These are phyloP conservation scores for Ehretia macrophylla DNA, from an alignment of 257 asterid species.

Conservation along the genomic window DNA sequence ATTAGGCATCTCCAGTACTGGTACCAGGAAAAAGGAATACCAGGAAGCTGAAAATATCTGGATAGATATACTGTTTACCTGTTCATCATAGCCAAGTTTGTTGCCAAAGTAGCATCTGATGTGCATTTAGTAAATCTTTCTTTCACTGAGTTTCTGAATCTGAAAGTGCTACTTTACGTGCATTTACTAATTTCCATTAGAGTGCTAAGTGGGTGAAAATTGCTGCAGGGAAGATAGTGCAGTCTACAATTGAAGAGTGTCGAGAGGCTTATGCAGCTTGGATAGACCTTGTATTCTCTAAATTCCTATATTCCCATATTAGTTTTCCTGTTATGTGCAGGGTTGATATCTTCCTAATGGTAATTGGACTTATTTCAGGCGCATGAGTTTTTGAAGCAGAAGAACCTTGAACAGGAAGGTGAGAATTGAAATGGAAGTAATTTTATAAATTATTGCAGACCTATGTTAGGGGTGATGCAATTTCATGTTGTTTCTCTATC, in stretches of 20 bases:
- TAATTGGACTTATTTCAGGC: constrained; percentile 60
- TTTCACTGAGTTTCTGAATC: background rate
- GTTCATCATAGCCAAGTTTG: no score
- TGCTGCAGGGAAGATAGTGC: constrained; percentile 89
- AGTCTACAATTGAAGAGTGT: constrained; percentile 89
- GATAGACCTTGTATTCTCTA: constrained; percentile 60
- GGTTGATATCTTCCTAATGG: constrained; percentile 6
- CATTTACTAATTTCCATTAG: constrained; percentile 8
- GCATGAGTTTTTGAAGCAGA: constrained; percentile 69
- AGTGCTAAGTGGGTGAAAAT: constrained; percentile 10
- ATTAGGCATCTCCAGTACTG: no score
- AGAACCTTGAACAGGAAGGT: constrained; percentile 72
- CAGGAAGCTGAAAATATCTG: no score
- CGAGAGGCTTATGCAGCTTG: constrained; percentile 77
- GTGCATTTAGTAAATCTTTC: no score
- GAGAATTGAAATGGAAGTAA: constrained; percentile 16
- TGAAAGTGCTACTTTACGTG: background rate
- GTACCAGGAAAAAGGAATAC: no score
- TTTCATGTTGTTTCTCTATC: background rate
- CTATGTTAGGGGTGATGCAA: no score
- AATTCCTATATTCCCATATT: constrained; percentile 4
- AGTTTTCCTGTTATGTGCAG: constrained; percentile 12
- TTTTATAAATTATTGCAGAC: background rate
- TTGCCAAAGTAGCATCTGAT: no score
- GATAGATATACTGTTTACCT: no score